Percentiles rank a stretch among this genome's conserved stretches.
phyloP scores from a whole-genome alignment of 768 basidiomycete species.

The Auricularia sp. region DNA sequence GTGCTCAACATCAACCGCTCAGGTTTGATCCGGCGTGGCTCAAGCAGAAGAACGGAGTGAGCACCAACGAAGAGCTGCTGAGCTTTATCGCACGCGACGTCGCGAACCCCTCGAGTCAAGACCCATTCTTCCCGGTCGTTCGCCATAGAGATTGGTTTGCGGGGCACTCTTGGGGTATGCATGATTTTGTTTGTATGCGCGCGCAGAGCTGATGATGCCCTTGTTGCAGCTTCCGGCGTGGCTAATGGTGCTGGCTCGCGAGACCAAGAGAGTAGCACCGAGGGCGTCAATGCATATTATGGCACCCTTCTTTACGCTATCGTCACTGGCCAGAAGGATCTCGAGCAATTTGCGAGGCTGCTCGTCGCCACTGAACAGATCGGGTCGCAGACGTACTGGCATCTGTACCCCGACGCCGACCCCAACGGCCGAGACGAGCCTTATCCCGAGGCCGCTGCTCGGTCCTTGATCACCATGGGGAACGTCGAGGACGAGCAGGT shows the following conservation, averaged over 20 bases:
- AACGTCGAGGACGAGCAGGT: conserved; percentile 29
- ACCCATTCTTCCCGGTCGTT: conserved; percentile 23
- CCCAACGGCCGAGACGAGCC: conserved; percentile 24
- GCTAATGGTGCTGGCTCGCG: conserved; percentile 25
- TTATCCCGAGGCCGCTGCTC: conserved; percentile 22
- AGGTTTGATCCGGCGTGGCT: conserved; percentile 13
- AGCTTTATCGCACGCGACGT: conserved; percentile 23
- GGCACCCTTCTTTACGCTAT: conserved; percentile 25
- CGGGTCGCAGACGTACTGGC: conserved; percentile 25
- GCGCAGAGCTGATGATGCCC: background rate
- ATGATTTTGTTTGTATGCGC: background rate
- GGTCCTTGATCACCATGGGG: conserved; percentile 23
- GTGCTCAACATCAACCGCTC: background rate
- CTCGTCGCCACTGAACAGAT: conserved; percentile 25
- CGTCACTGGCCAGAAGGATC: conserved; percentile 21
- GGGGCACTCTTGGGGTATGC: conserved; percentile 23
- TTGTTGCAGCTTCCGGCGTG: conserved; percentile 19
- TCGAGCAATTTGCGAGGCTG: conserved; percentile 24
- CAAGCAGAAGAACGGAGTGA: conserved; percentile 14
- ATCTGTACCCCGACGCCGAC: conserved; percentile 23
- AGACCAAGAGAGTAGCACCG: conserved; percentile 25
- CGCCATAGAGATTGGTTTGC: conserved; percentile 27
- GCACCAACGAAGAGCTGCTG: conserved; percentile 10
- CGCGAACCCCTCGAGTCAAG: conserved; percentile 22
- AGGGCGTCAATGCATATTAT: conserved; percentile 27